These are phyloP conservation scores for Microbotryum saponariae DNA, from an alignment of 1,284 basidiomycete species.

Conservation along the genomic window DNA sequence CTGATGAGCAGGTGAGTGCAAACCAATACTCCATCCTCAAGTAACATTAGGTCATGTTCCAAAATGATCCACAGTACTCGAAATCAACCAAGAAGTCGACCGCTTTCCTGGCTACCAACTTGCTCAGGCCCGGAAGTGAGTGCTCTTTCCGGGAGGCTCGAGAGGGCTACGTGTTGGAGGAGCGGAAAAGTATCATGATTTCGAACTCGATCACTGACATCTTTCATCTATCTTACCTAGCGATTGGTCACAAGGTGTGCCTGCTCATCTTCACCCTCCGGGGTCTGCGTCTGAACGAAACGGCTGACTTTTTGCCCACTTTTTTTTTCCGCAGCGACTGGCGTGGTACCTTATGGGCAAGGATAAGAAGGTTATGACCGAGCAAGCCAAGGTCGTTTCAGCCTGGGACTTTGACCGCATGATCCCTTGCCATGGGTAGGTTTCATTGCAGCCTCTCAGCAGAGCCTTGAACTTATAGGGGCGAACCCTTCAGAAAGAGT, in stretches of 20 bases:
- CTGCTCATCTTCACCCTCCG: conserved; percentile 33
- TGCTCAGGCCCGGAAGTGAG: conserved; percentile 51
- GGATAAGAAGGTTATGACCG: conserved; percentile 64
- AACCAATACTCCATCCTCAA: neutral
- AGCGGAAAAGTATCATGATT: too few relatives aligned
- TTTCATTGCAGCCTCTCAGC: conserved; percentile 9
- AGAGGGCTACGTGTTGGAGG: too few relatives aligned
- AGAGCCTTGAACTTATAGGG: conserved; percentile 2
- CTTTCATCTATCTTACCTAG: too few relatives aligned
- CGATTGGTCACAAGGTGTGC: too few relatives aligned
- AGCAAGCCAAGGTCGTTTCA: conserved; percentile 61
- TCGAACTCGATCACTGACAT: too few relatives aligned
- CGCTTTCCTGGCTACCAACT: conserved; percentile 47
- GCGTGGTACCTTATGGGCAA: conserved; percentile 47
- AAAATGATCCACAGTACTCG: conserved; percentile 37
- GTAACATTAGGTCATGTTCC: neutral
- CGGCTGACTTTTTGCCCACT: neutral
- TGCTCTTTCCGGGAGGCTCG: too few relatives aligned
- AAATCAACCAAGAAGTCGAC: conserved; percentile 51
- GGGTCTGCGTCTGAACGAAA: conserved; percentile 37
- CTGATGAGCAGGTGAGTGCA: conserved; percentile 64
- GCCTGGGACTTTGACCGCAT: conserved; percentile 81
- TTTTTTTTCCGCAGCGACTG: conserved; percentile 43
- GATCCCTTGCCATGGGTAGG: conserved; percentile 85
- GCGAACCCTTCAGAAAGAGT: too few relatives aligned